phyloP scores from a whole-genome alignment of 2,329 filamentous ascomycete genomes.

The Microdochium nivale region DNA sequence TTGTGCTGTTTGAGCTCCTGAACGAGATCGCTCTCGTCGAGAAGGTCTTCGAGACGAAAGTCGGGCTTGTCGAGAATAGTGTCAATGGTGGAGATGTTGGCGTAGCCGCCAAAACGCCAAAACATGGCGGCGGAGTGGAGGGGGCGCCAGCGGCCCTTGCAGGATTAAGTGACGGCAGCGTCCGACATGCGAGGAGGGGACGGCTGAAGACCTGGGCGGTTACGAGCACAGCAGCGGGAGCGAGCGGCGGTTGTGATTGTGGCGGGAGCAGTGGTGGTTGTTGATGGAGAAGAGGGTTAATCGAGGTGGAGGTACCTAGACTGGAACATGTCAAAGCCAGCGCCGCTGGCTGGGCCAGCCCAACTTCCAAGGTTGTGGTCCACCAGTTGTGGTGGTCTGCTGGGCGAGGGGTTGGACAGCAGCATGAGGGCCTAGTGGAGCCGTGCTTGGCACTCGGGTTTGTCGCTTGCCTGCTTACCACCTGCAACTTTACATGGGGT shows the following conservation, averaged over 20 bases:
- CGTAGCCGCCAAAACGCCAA: constrained; percentile 98
- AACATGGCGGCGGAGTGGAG: constrained; percentile 66
- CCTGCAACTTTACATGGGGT: too few relatives aligned
- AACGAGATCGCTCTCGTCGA: constrained; percentile 93
- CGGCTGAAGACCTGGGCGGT: background rate
- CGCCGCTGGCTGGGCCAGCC: too few relatives aligned
- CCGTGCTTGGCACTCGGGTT: too few relatives aligned
- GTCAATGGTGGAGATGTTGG: constrained; percentile 94
- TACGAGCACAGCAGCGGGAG: background rate
- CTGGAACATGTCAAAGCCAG: too few relatives aligned
- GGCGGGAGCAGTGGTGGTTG: background rate
- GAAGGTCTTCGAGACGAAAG: constrained; percentile 88
- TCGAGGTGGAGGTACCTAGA: too few relatives aligned
- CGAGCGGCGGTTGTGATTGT: background rate
- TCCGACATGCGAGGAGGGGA: background rate
- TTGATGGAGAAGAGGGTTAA: too few relatives aligned
- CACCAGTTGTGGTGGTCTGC: too few relatives aligned
- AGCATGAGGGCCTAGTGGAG: too few relatives aligned
- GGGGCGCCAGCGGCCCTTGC: background rate
- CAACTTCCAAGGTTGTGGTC: too few relatives aligned
- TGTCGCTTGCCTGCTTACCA: too few relatives aligned
- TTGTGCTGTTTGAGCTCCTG: constrained; percentile 98
- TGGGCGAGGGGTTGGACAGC: too few relatives aligned
- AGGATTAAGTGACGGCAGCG: background rate
- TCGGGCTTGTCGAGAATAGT: constrained; percentile 94